These are phyloP conservation scores for Aureobasidium sp. DNA, from an alignment of 2,329 filamentous ascomycete species.

Conservation along the genomic window DNA sequence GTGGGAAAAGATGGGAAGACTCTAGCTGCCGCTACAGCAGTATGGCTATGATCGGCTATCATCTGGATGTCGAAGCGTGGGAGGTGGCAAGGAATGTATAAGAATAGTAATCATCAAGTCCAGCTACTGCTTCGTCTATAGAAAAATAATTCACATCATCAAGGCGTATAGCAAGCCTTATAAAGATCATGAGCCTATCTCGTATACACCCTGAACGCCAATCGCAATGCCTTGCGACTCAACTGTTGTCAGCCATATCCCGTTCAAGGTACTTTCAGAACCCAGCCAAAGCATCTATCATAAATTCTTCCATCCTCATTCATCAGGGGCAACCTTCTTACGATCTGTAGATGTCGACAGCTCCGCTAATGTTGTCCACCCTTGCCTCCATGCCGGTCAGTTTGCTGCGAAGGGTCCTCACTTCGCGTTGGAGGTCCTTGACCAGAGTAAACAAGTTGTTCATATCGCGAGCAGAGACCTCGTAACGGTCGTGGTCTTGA, in stretches of 20 bases:
- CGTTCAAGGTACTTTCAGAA: too few relatives aligned
- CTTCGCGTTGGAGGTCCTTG: slow-evolving; percentile 1
- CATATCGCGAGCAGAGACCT: slow-evolving; percentile 1
- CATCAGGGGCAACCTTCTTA: not conserved
- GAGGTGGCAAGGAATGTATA: not conserved
- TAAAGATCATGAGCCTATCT: not conserved
- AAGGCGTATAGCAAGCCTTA: not conserved
- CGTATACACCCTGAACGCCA: not conserved
- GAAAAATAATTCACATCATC: not conserved
- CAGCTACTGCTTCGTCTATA: not conserved
- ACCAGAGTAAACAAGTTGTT: not conserved
- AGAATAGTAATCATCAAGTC: not conserved
- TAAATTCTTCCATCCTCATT: not conserved
- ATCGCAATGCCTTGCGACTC: not conserved
- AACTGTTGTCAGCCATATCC: not conserved
- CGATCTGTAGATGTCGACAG: slow-evolving; percentile 10
- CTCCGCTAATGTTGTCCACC: slow-evolving; percentile 1
- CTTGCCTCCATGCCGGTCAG: slow-evolving; percentile 4
- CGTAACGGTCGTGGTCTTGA: slow-evolving; percentile 1
- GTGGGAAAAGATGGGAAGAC: slow-evolving; percentile 26
- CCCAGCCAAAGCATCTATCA: not conserved
- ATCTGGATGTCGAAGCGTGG: not conserved
- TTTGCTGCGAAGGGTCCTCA: slow-evolving; percentile 7
- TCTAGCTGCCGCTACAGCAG: slow-evolving; percentile 28
- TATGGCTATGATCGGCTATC: slow-evolving; percentile 22